phyloP scores from a whole-genome alignment of 257 asterid species.

The Galeopsis tetrahit region DNA sequence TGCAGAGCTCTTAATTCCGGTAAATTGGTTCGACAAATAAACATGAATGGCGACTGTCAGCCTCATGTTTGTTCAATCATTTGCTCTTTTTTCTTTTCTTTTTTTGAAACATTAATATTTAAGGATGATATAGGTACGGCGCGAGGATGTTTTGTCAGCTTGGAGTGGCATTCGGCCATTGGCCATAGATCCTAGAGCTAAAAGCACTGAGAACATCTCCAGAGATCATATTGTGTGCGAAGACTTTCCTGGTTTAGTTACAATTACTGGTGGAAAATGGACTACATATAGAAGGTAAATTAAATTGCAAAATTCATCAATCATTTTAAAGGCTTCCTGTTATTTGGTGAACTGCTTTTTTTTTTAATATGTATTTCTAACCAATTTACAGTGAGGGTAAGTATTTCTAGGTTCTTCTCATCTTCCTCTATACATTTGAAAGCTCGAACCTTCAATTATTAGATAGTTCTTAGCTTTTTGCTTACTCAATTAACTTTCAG shows the following conservation, averaged over 20 bases:
- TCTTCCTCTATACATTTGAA: constrained; percentile 23
- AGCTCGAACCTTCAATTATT: constrained; percentile 19
- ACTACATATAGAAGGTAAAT: constrained; percentile 94
- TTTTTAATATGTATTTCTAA: neutral
- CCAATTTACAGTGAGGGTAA: constrained; percentile 20
- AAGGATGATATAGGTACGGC: constrained; percentile 67
- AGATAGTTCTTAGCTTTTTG: constrained; percentile 13
- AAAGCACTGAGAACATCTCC: constrained; percentile 89
- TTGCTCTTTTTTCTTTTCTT: constrained; percentile 25
- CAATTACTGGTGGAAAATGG: constrained; percentile 99
- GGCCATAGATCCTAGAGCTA: constrained; percentile 93
- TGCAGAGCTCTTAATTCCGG: neutral
- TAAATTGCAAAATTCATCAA: neutral
- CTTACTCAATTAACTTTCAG: constrained; percentile 55
- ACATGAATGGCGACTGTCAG: constrained; percentile 12
- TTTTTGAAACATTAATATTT: constrained; percentile 33
- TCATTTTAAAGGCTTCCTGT: constrained; percentile 13
- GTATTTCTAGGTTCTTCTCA: constrained; percentile 1
- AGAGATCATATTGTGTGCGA: constrained; percentile 91
- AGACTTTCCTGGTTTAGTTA: constrained; percentile 91
- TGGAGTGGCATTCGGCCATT: constrained; percentile 99
- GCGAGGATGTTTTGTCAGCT: constrained; percentile 90
- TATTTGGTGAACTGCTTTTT: constrained; percentile 24
- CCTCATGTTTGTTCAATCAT: constrained; percentile 12
- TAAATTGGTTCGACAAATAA: constrained; percentile 25